Conservation (phyloP, 73 alveolate species). For the Paramecium biaurelia region DNA sequence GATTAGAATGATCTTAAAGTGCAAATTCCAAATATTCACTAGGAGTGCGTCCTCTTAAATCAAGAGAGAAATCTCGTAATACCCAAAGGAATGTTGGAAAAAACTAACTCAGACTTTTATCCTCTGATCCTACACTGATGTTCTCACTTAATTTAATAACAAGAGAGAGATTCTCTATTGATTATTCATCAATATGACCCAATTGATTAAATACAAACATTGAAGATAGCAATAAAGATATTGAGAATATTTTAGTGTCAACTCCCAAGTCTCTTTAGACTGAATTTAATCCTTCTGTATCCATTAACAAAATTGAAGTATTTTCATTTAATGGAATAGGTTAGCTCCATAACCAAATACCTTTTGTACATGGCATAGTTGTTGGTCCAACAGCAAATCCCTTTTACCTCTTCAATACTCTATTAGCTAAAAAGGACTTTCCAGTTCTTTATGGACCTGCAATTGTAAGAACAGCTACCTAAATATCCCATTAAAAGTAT, state of each 20-base stretch:
- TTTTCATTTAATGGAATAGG: conserved; percentile 76
- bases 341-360: conserved; percentile 96
- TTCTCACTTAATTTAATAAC: conserved; percentile 86
- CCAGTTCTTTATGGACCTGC: conserved; percentile 96
- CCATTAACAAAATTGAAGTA: conserved; percentile 77
- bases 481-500: not conserved
- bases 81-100: conserved; percentile 94
- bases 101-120: conserved; percentile 75
- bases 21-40: conserved; percentile 89
- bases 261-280: conserved; percentile 80
- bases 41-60: conserved; percentile 82
- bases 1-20: conserved; percentile 65
- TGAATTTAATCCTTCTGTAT: conserved; percentile 95
- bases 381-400: conserved; percentile 94
- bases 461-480: conserved; percentile 85
- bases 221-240: conserved; percentile 85
- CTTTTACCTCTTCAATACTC: conserved; percentile 77
- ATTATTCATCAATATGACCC: conserved; percentile 89
- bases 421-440: conserved; percentile 88
- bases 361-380: conserved; percentile 95
- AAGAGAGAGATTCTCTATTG: conserved; percentile 86
- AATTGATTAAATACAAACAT: conserved; percentile 87
- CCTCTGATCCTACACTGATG: conserved; percentile 74
- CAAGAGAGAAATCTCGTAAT: conserved; percentile 88
- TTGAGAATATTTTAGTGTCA: conserved; percentile 91